Conservation (phyloP, 1,284 basidiomycete species). For the Psilocybe mexicana region DNA sequence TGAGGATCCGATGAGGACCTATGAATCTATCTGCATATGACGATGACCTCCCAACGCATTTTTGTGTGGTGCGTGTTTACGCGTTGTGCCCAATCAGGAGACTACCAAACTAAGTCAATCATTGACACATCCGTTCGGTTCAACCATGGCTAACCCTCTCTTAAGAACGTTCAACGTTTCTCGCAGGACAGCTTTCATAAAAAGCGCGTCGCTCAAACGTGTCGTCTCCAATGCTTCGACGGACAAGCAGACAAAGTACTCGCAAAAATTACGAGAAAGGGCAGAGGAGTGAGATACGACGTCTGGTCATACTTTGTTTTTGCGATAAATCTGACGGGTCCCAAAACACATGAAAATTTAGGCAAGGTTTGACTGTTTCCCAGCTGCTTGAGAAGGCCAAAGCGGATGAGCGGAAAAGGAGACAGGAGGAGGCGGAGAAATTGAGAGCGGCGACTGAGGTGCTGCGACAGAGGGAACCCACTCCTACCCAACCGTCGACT, state of each 20-base stretch:
- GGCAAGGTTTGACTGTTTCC: slow-evolving; percentile 24
- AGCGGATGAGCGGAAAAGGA: slow-evolving; percentile 19
- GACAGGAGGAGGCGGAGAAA: slow-evolving; percentile 23
- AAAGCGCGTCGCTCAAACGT: not conserved
- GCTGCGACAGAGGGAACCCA: not conserved
- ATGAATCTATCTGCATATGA: too few species aligned
- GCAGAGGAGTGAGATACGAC: slow-evolving; percentile 28
- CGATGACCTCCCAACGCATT: too few species aligned
- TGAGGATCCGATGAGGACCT: too few species aligned
- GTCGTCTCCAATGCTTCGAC: not conserved
- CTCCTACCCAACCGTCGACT: not conserved
- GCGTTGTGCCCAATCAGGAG: not conserved
- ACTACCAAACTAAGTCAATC: not conserved
- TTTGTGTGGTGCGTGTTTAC: too few species aligned
- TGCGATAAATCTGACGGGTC: slow-evolving; percentile 15
- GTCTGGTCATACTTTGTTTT: slow-evolving; percentile 12
- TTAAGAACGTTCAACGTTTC: not conserved
- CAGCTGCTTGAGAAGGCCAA: slow-evolving; percentile 28
- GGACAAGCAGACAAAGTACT: slow-evolving; percentile 22
- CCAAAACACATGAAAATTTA: slow-evolving; percentile 1
- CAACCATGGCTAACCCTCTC: slow-evolving; percentile 3
- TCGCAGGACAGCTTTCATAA: not conserved
- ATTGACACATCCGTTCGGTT: not conserved
- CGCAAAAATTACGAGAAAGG: slow-evolving; percentile 26
- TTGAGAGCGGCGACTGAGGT: slow-evolving; percentile 19